These are phyloP conservation scores for Kazachstania kunashirensis DNA, from an alignment of 805 yeast species.

Conservation along the genomic window DNA sequence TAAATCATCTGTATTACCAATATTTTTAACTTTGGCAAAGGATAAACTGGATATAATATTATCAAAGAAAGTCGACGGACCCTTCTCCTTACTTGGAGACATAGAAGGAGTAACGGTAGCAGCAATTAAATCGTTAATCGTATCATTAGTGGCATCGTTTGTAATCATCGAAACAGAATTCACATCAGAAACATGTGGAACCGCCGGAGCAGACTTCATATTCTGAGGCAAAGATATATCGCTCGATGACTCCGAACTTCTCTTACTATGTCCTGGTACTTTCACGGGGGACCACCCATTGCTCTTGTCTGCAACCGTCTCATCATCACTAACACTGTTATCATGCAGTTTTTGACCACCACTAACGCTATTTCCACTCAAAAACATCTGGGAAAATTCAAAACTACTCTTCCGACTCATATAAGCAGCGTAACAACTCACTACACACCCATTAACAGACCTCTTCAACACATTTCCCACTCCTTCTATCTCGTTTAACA, in stretches of 20 bases:
- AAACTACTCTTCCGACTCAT: too few species aligned
- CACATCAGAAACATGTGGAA: constrained; percentile 22
- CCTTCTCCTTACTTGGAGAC: background rate
- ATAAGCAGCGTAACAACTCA: too few species aligned
- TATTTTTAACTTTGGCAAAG: constrained; percentile 10
- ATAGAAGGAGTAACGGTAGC: background rate
- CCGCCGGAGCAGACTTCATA: constrained; percentile 24
- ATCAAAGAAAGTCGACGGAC: constrained; percentile 15
- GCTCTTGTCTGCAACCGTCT: too few species aligned
- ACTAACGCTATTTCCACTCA: too few species aligned
- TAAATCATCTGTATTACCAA: constrained; percentile 1
- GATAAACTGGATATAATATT: constrained; percentile 13
- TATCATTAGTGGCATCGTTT: background rate
- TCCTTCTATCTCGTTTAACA: too few species aligned
- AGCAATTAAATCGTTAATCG: background rate
- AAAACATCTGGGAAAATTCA: too few species aligned
- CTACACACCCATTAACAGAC: too few species aligned
- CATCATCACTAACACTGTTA: too few species aligned
- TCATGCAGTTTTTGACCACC: too few species aligned
- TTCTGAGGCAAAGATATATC: background rate
- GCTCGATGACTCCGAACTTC: background rate
- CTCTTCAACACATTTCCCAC: too few species aligned
- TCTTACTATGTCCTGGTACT: background rate
- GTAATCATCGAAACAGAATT: constrained; percentile 12
- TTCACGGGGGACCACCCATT: too few species aligned